Evolutionary conservation across 2,329 filamentous ascomycete genomes (phyloP).

Genomic region (Scedosporium minutisporum): DNA sequence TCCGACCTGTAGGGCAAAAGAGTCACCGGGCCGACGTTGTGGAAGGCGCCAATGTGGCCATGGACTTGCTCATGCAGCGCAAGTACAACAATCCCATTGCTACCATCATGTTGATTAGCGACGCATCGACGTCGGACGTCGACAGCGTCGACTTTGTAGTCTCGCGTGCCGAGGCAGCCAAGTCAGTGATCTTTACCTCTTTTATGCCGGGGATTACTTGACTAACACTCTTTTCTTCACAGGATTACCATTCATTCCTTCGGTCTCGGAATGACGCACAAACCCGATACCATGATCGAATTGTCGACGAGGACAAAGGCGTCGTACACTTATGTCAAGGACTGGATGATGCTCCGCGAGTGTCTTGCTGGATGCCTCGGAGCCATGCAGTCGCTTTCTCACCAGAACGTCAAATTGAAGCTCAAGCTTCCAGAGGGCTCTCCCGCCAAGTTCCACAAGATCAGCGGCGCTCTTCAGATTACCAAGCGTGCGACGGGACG

Average conservation of each 20-base stretch:
- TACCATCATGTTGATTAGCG: constrained; percentile 92
- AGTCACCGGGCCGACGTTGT: constrained; percentile 93
- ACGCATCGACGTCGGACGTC: constrained; percentile 86
- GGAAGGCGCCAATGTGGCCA: constrained; percentile 93
- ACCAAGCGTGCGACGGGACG: constrained; percentile 92
- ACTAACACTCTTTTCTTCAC: neutral
- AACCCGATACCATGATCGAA: constrained; percentile 98
- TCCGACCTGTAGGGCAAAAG: constrained; percentile 92
- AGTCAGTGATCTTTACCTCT: constrained; percentile 45
- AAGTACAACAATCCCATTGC: constrained; percentile 93
- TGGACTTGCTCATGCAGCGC: constrained; percentile 97
- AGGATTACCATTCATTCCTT: constrained; percentile 95
- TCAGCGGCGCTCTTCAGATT: constrained; percentile 89
- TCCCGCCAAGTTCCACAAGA: constrained; percentile 96
- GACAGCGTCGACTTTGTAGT: constrained; percentile 98
- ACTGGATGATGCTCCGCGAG: constrained; percentile 99
- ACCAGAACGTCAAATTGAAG: constrained; percentile 96
- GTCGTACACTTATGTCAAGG: constrained; percentile 96
- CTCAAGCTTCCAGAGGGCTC: constrained; percentile 90
- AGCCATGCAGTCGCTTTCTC: constrained; percentile 85
- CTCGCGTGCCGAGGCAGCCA: constrained; percentile 90
- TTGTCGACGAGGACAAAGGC: constrained; percentile 91
- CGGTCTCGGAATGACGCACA: constrained; percentile 90
- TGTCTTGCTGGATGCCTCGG: constrained; percentile 90
- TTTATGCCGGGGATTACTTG: constrained; percentile 3